Evolutionary conservation across 2,329 filamentous ascomycete species (phyloP).

Genomic region (Botrytis medusae): DNA sequence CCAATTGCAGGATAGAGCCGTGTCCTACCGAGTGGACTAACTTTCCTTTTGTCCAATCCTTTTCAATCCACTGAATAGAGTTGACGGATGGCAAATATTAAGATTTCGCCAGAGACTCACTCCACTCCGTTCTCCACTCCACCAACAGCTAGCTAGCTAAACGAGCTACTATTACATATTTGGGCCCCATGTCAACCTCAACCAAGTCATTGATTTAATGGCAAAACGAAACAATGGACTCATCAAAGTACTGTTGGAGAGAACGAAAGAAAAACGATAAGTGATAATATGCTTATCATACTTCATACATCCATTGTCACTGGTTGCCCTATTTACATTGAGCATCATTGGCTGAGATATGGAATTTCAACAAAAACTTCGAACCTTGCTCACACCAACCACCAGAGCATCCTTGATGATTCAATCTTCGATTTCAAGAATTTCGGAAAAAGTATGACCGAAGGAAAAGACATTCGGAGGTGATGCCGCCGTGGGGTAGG

Average conservation of each 20-base stretch:
- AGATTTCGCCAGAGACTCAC: conserved; percentile 4
- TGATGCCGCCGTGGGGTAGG: conserved; percentile 22
- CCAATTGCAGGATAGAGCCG: conserved; percentile 15
- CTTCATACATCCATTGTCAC: background rate
- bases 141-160: background rate
- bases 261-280: background rate
- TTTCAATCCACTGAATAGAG: background rate
- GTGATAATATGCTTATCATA: background rate
- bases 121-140: conserved; percentile 2
- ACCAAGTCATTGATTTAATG: background rate
- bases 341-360: background rate
- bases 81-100: background rate
- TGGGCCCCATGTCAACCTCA: conserved; percentile 7
- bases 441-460: conserved; percentile 27
- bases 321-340: background rate
- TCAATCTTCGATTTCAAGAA: background rate
- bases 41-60: conserved; percentile 9
- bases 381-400: conserved; percentile 2
- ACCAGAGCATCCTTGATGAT: conserved; percentile 4
- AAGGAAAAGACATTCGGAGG: conserved; percentile 23
- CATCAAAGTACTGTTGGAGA: background rate
- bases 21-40: background rate
- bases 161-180: background rate
- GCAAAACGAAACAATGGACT: background rate
- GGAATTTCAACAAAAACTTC: conserved; percentile 8